A percentile compares a stretch with the other conserved stretches of the same genome.
phyloP scores from a whole-genome alignment of 352 stramenopile species.

The Globisporangium acanthophoron region DNA sequence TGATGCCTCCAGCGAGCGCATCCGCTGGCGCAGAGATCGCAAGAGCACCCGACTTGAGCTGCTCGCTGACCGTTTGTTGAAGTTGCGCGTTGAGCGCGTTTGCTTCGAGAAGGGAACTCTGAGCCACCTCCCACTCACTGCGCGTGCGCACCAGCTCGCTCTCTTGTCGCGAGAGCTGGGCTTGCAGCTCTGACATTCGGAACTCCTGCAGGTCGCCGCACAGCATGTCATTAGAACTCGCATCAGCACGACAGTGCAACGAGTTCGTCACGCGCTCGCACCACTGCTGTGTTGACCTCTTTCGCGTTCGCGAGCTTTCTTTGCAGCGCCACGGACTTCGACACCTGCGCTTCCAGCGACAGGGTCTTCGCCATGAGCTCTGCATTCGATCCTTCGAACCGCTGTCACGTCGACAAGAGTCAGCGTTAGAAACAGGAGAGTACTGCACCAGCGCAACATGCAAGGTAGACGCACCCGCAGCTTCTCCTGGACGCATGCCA shows the following conservation, averaged over 20 bases:
- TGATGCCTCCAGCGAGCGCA: conserved; percentile 27
- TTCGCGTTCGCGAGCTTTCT: conserved; percentile 68
- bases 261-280: conserved; percentile 10
- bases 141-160: conserved; percentile 22
- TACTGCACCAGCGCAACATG: conserved; percentile 8
- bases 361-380: conserved; percentile 53
- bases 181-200: conserved; percentile 48
- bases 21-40: not conserved
- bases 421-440: no score
- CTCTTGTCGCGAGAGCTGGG: conserved; percentile 23
- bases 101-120: conserved; percentile 30
- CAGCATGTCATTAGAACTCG: not conserved
- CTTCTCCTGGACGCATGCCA: conserved; percentile 44
- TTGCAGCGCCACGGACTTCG: conserved; percentile 42
- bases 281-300: conserved; percentile 51
- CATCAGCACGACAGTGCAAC: not conserved
- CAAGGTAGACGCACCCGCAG: conserved; percentile 20
- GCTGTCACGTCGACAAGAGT: conserved; percentile 15
- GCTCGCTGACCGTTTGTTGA: conserved; percentile 27
- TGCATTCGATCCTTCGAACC: conserved; percentile 45
- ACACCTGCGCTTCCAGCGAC: conserved; percentile 40
- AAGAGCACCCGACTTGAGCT: conserved; percentile 8
- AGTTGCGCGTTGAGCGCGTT: conserved; percentile 43
- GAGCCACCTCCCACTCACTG: conserved; percentile 24
- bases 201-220: conserved; percentile 37